phyloP scores from a whole-genome alignment of 78 protist species.

The Dictyostelium citrinum region DNA sequence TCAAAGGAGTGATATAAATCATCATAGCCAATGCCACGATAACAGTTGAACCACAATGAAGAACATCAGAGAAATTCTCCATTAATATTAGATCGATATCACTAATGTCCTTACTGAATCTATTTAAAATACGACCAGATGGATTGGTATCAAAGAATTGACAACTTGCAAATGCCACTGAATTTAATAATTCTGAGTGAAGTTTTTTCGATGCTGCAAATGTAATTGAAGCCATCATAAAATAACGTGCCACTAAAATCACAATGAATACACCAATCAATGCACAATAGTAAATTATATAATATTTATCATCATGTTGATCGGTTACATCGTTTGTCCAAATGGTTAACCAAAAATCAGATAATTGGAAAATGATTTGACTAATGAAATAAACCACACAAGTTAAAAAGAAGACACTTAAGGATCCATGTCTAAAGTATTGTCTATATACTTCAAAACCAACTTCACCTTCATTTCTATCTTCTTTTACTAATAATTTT shows the following conservation, averaged over 20 bases:
- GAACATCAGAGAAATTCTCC: neutral
- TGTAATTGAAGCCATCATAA: neutral
- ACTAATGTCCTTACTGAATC: conserved; percentile 59
- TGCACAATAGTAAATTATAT: neutral
- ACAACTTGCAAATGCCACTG: conserved; percentile 13
- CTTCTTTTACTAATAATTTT: conserved; percentile 34
- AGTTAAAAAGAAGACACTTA: neutral
- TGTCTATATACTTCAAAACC: neutral
- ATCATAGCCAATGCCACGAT: neutral
- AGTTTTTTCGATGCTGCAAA: neutral
- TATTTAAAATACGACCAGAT: conserved; percentile 66
- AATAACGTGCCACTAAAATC: neutral
- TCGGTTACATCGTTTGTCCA: neutral
- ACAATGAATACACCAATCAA: neutral
- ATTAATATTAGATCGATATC: conserved; percentile 58
- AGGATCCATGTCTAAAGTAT: conserved; percentile 22
- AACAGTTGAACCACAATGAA: neutral
- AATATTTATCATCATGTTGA: neutral
- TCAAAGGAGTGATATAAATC: conserved; percentile 2
- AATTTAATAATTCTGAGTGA: neutral
- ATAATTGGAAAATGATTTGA: conserved; percentile 19
- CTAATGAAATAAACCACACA: neutral
- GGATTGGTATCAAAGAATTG: conserved; percentile 69
- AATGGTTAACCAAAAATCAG: conserved; percentile 33
- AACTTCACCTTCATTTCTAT: conserved; percentile 15